phyloP scores from a whole-genome alignment of 23 red algal genomes.

The Gracilaria domingensis region DNA sequence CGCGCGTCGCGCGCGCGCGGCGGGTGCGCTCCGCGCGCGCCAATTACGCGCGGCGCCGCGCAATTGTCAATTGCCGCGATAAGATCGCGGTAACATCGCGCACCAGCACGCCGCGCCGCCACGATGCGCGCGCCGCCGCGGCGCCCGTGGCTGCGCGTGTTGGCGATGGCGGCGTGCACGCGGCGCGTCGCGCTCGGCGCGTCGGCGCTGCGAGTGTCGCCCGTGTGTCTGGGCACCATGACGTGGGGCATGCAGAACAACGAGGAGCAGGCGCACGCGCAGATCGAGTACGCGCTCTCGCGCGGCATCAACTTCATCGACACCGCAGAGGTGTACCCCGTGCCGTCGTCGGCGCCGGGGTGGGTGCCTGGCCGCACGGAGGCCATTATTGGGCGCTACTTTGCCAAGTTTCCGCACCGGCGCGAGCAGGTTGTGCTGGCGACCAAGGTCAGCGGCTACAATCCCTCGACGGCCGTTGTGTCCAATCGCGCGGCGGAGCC shows the following conservation, averaged over 20 bases:
- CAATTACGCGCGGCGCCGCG: background rate
- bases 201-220: conserved; percentile 70
- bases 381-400: conserved; percentile 71
- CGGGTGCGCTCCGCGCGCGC: background rate
- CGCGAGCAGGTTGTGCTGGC: conserved; percentile 71
- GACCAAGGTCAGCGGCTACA: conserved; percentile 76
- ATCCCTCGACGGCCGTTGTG: background rate
- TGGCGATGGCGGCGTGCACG: background rate
- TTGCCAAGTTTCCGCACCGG: conserved; percentile 60
- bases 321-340: conserved; percentile 91
- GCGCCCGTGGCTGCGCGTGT: too few species aligned
- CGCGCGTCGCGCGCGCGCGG: background rate
- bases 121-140: background rate
- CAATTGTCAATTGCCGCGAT: background rate
- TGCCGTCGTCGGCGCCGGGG: conserved; percentile 39
- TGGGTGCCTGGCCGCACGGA: conserved; percentile 86
- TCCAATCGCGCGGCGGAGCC: conserved; percentile 29
- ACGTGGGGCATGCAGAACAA: conserved; percentile 91
- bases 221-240: conserved; percentile 92
- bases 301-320: conserved; percentile 95
- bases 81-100: too few species aligned
- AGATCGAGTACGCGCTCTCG: conserved; percentile 84
- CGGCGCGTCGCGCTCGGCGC: conserved; percentile 55
- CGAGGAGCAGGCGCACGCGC: conserved; percentile 71
- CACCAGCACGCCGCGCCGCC: background rate